Conservation (phyloP, 306 rosid genomes). For the Fragaria nilgerrensis region DNA sequence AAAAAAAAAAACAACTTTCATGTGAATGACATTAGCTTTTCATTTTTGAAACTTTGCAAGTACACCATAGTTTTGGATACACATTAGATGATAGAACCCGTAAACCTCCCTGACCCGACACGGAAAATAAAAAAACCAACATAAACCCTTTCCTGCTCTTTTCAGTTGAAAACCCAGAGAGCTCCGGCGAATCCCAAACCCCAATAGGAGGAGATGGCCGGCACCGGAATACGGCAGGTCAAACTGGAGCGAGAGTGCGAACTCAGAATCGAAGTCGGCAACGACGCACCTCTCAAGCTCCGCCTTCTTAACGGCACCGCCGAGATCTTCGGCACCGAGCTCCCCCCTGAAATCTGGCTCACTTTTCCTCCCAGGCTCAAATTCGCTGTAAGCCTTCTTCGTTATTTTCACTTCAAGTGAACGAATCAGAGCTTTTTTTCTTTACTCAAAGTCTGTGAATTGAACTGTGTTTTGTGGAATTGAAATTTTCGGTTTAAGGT, state of each 20-base stretch:
- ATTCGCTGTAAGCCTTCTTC: constrained; percentile 52
- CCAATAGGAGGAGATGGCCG: constrained; percentile 7
- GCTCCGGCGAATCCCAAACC: background rate
- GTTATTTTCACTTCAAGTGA: background rate
- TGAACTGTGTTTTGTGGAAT: too few species aligned
- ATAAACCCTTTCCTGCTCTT: background rate
- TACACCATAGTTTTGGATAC: too few species aligned
- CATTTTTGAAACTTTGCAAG: too few species aligned
- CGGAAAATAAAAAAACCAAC: background rate
- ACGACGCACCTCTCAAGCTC: constrained; percentile 70
- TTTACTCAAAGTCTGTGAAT: background rate
- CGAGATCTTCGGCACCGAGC: constrained; percentile 90
- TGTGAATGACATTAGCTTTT: too few species aligned
- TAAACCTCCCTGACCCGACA: background rate
- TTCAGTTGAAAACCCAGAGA: background rate
- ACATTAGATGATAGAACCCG: background rate
- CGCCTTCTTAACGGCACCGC: constrained; percentile 83
- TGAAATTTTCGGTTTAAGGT: constrained; percentile 37
- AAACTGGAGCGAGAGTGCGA: constrained; percentile 88
- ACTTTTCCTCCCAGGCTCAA: constrained; percentile 78
- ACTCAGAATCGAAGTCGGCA: constrained; percentile 74
- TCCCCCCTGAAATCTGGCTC: constrained; percentile 92
- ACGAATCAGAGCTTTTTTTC: background rate
- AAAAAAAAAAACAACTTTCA: too few species aligned
- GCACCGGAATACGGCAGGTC: constrained; percentile 55